A percentile compares a stretch with the other conserved stretches of the same genome.
Conservation (phyloP, 2,329 filamentous ascomycete species). For the Ophiostoma quercus region DNA sequence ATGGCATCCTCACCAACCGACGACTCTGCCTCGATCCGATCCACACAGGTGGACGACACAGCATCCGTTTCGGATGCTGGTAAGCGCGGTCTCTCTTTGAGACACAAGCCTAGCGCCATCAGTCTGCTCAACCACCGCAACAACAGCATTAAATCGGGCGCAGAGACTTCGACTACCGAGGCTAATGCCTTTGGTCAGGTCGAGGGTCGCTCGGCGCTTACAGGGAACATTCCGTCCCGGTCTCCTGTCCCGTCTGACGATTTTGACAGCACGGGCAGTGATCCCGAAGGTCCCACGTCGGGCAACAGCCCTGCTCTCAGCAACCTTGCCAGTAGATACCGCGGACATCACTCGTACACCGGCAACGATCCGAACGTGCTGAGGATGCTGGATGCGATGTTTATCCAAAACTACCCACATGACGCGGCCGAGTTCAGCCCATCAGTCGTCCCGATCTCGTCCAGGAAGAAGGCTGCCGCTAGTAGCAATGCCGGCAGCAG, state of each 20-base stretch:
- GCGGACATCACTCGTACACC: constrained; percentile 72
- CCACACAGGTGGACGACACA: constrained; percentile 27
- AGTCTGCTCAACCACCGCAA: constrained; percentile 52
- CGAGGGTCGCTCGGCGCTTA: constrained; percentile 49
- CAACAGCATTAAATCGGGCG: constrained; percentile 51
- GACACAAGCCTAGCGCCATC: constrained; percentile 55
- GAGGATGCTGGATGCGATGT: constrained; percentile 77
- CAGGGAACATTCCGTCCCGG: constrained; percentile 30
- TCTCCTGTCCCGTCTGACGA: constrained; percentile 26
- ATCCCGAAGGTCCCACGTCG: constrained; percentile 21
- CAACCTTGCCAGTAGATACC: constrained; percentile 40
- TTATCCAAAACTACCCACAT: constrained; percentile 63
- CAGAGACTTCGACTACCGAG: constrained; percentile 56
- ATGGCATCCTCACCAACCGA: constrained; percentile 28
- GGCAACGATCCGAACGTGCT: constrained; percentile 69
- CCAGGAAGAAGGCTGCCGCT: constrained; percentile 47
- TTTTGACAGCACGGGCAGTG: constrained; percentile 26
- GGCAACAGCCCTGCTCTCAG: constrained; percentile 25
- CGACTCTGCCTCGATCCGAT: constrained; percentile 24
- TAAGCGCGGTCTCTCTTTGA: constrained; percentile 36
- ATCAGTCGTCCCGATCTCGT: constrained; percentile 61
- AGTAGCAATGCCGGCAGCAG: constrained; percentile 39
- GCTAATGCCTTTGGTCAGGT: constrained; percentile 57
- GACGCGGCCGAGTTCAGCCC: constrained; percentile 71
- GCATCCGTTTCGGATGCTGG: neutral